These are phyloP conservation scores for Metschnikowia lunata DNA, from an alignment of 805 yeast genomes.

Conservation along the genomic window DNA sequence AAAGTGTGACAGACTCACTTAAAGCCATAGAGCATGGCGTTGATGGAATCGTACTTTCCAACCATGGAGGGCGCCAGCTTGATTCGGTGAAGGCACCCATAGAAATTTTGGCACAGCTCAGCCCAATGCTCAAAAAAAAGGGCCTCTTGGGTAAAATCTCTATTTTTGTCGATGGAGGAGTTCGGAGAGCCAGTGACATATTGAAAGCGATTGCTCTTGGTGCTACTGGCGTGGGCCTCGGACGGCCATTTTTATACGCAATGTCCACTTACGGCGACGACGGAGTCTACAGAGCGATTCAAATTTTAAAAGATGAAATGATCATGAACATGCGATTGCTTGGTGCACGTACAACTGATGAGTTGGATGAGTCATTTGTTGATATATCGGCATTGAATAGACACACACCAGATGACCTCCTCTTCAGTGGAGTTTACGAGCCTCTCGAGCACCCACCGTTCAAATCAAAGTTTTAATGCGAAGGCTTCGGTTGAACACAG, in stretches of 20 bases:
- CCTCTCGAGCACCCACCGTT: conserved; percentile 52
- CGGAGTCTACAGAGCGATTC: conserved; percentile 64
- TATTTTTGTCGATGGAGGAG: conserved; percentile 72
- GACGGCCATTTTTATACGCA: conserved; percentile 73
- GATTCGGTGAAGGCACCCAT: conserved; percentile 60
- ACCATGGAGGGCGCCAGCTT: conserved; percentile 73
- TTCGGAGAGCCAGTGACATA: conserved; percentile 73
- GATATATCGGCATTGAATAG: conserved; percentile 47
- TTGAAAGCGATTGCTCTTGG: conserved; percentile 73
- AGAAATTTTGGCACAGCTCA: conserved; percentile 55
- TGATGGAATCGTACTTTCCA: conserved; percentile 62
- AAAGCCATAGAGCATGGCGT: conserved; percentile 55
- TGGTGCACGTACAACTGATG: conserved; percentile 50
- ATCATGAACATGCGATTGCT: conserved; percentile 61
- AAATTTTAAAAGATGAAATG: conserved; percentile 57
- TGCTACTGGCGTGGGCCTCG: conserved; percentile 71
- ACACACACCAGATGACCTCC: conserved; percentile 49
- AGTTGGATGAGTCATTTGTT: conserved; percentile 52
- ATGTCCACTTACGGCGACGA: conserved; percentile 76
- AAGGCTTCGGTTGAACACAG: not conserved
- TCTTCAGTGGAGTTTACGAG: conserved; percentile 54
- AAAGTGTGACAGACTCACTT: conserved; percentile 61
- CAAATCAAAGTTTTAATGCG: conserved; percentile 22
- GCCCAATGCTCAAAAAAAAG: conserved; percentile 37
- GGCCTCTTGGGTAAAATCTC: conserved; percentile 50